These are phyloP conservation scores for Dicorynia guianensis DNA, from an alignment of 306 rosid species.

Conservation along the genomic window DNA sequence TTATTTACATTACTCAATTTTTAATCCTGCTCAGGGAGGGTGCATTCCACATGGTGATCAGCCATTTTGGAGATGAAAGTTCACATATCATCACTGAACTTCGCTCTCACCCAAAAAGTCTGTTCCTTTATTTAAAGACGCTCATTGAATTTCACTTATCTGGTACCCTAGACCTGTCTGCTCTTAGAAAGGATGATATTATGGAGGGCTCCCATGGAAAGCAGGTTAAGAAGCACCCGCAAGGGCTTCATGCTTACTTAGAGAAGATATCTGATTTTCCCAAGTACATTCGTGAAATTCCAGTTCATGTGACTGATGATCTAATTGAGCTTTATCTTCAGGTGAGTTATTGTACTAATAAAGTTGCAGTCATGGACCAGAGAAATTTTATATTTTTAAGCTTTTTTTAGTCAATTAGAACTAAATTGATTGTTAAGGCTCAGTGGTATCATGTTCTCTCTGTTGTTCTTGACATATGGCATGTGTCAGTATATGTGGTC, in stretches of 20 bases:
- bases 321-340: slow-evolving; percentile 92
- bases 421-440: slow-evolving; percentile 9
- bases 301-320: slow-evolving; percentile 82
- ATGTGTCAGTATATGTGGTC: slow-evolving; percentile 27
- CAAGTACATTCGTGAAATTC: slow-evolving; percentile 74
- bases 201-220: slow-evolving; percentile 44
- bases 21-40: slow-evolving; percentile 68
- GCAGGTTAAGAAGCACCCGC: slow-evolving; percentile 57
- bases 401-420: not conserved
- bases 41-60: slow-evolving; percentile 73
- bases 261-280: slow-evolving; percentile 81
- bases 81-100: slow-evolving; percentile 72
- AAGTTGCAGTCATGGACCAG: not conserved
- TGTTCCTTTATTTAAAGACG: slow-evolving; percentile 91
- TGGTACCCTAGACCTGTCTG: slow-evolving; percentile 75
- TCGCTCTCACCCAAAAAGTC: slow-evolving; percentile 77
- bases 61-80: slow-evolving; percentile 72
- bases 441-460: slow-evolving; percentile 11
- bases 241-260: slow-evolving; percentile 69
- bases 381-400: slow-evolving; percentile 30
- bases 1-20: slow-evolving; percentile 40
- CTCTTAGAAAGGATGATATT: slow-evolving; percentile 58
- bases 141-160: slow-evolving; percentile 85
- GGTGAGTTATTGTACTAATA: slow-evolving; percentile 59
- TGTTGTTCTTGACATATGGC: slow-evolving; percentile 26